A percentile compares a stretch with the other conserved stretches of the same genome.
These are phyloP conservation scores for Penicillium parvum DNA, from an alignment of 495 filamentous ascomycete species.

Conservation along the genomic window DNA sequence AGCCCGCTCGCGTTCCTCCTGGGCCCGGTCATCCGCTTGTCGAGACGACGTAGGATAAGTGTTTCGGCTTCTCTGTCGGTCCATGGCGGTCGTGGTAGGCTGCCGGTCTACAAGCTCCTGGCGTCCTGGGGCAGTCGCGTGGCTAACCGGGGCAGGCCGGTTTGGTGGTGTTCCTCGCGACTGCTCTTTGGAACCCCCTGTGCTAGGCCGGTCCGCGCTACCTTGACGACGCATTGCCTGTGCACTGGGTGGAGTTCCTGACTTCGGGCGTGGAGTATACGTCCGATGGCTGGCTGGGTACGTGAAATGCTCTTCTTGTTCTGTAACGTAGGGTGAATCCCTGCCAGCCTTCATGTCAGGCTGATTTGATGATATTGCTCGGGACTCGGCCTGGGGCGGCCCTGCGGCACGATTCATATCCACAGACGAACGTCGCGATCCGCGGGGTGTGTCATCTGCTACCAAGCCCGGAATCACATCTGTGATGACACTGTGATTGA, in stretches of 20 bases:
- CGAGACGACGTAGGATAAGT: slow-evolving; percentile 44
- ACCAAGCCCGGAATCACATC: slow-evolving; percentile 79
- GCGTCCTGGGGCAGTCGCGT: slow-evolving; percentile 59
- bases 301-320: slow-evolving; percentile 23
- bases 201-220: slow-evolving; percentile 35
- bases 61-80: slow-evolving; percentile 48
- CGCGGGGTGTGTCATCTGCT: slow-evolving; percentile 61
- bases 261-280: slow-evolving; percentile 23
- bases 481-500: slow-evolving; percentile 66
- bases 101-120: slow-evolving; percentile 45
- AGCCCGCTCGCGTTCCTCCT: slow-evolving; percentile 66
- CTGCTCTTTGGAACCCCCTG: slow-evolving; percentile 26
- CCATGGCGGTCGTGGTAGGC: slow-evolving; percentile 35
- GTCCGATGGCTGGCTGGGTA: slow-evolving; percentile 26
- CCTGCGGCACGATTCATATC: slow-evolving; percentile 10
- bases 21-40: slow-evolving; percentile 32
- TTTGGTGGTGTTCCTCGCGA: slow-evolving; percentile 24
- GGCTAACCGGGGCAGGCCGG: slow-evolving; percentile 41
- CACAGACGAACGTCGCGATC: slow-evolving; percentile 18
- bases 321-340: slow-evolving; percentile 21
- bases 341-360: slow-evolving; percentile 14
- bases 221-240: slow-evolving; percentile 35
- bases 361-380: slow-evolving; percentile 12
- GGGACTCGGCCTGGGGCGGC: slow-evolving; percentile 25
- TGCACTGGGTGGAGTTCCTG: slow-evolving; percentile 35